These are phyloP conservation scores for Marsdenia floribunda DNA, from an alignment of 257 asterid species.

Conservation along the genomic window DNA sequence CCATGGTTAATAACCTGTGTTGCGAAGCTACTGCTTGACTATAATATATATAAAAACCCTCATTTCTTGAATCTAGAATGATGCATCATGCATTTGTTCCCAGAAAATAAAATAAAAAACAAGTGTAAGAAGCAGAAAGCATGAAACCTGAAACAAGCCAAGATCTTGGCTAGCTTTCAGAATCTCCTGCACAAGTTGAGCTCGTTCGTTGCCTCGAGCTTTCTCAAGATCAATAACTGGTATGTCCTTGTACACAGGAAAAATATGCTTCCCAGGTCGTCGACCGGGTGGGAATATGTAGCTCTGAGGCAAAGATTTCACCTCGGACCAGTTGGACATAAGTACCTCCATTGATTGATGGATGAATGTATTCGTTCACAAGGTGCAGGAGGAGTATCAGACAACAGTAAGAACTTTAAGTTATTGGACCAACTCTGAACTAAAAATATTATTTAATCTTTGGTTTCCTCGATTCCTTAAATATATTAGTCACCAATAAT, in stretches of 20 bases:
- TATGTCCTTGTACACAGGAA: slow-evolving; percentile 27
- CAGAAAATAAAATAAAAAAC: neutral
- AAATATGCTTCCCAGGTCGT: slow-evolving; percentile 43
- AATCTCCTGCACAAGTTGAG: slow-evolving; percentile 28
- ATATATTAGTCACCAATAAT: too few species aligned
- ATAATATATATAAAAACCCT: neutral
- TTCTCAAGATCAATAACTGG: slow-evolving; percentile 42
- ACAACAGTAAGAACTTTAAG: too few species aligned
- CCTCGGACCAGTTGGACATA: slow-evolving; percentile 42
- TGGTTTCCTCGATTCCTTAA: too few species aligned
- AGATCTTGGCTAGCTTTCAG: slow-evolving; percentile 39
- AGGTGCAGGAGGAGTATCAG: neutral
- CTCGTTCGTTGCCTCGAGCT: slow-evolving; percentile 14
- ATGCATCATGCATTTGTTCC: too few species aligned
- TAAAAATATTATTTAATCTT: neutral
- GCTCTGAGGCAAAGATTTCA: slow-evolving; percentile 37
- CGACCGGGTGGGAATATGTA: slow-evolving; percentile 41
- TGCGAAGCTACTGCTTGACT: neutral
- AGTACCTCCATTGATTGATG: slow-evolving; percentile 33
- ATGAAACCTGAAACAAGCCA: slow-evolving; percentile 57
- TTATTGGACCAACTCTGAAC: neutral
- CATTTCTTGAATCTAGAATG: neutral
- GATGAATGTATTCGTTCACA: too few species aligned
- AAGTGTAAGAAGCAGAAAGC: too few species aligned
- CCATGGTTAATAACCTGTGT: slow-evolving; percentile 60